Conservation (phyloP, 192 early-diverging fungal species). For the Fimicolochytrium jonesii region DNA sequence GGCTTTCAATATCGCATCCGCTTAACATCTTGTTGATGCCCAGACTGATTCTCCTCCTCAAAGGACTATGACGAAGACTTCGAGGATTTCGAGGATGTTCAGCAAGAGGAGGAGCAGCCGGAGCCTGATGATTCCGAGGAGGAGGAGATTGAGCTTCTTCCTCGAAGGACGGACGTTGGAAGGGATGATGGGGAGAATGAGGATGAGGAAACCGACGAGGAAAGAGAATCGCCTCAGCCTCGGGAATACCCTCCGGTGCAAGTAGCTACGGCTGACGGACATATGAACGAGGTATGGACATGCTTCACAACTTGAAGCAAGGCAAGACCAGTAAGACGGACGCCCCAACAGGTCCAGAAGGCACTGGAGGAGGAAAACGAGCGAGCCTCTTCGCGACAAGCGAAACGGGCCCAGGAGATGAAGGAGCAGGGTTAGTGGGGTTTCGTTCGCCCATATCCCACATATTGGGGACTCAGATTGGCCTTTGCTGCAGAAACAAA, state of each 20-base stretch:
- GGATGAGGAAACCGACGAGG: neutral
- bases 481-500: neutral
- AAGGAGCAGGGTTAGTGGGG: neutral
- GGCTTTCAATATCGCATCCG: neutral
- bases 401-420: neutral
- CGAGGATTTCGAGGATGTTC: conserved; percentile 33
- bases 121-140: neutral
- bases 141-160: neutral
- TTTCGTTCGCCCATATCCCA: neutral
- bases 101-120: conserved; percentile 13
- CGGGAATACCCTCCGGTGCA: neutral
- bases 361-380: conserved; percentile 44
- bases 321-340: too few relatives aligned
- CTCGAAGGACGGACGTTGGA: neutral
- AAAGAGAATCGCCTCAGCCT: neutral
- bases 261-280: neutral
- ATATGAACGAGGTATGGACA: conserved; percentile 15
- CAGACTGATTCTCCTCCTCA: neutral
- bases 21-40: neutral
- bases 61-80: conserved; percentile 40
- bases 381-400: conserved; percentile 31
- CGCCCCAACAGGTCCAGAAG: conserved; percentile 34
- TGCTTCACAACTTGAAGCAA: too few relatives aligned
- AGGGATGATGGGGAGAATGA: neutral
- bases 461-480: too few relatives aligned